Conservation (phyloP, 352 stramenopile genomes). For the Phytophthora citricola region DNA sequence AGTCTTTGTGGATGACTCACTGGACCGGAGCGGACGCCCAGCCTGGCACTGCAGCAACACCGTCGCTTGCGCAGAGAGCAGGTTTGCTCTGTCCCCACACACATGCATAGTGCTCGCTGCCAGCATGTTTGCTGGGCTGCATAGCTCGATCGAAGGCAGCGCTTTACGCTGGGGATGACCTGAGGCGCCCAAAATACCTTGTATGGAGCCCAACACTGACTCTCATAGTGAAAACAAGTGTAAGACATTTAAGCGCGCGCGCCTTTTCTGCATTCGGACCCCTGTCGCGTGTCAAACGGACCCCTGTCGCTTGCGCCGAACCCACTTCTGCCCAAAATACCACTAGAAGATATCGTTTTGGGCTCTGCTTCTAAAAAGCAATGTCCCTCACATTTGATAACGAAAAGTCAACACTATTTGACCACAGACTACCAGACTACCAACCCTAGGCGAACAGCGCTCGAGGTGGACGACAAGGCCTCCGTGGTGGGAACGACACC, state of each 20-base stretch:
- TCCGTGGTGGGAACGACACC: conserved; percentile 3
- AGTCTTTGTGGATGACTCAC: no score
- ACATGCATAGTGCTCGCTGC: no score
- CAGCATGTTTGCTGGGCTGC: no score
- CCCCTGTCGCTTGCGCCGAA: conserved; percentile 14
- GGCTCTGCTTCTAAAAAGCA: conserved; percentile 2
- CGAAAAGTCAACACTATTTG: not conserved
- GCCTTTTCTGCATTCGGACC: conserved; percentile 23
- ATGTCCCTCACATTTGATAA: conserved; percentile 9
- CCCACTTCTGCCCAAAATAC: conserved; percentile 23
- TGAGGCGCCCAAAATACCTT: conserved; percentile 14
- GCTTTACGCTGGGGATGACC: no score
- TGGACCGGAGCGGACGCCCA: no score
- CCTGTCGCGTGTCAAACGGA: conserved; percentile 23
- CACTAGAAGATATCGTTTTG: conserved; percentile 31
- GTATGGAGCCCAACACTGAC: conserved; percentile 4
- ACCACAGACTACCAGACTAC: not conserved
- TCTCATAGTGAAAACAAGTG: not conserved
- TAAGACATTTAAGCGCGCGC: not conserved
- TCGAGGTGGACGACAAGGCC: conserved; percentile 7
- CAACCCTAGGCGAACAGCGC: conserved; percentile 13
- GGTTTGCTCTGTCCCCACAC: not conserved
- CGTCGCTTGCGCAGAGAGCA: not conserved
- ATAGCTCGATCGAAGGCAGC: no score
- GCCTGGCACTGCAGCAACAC: not conserved